A percentile compares a stretch with the other conserved stretches of the same genome.
Conservation (phyloP, 176 grass and related monocot genomes). For the Bothriochloa decipiens region DNA sequence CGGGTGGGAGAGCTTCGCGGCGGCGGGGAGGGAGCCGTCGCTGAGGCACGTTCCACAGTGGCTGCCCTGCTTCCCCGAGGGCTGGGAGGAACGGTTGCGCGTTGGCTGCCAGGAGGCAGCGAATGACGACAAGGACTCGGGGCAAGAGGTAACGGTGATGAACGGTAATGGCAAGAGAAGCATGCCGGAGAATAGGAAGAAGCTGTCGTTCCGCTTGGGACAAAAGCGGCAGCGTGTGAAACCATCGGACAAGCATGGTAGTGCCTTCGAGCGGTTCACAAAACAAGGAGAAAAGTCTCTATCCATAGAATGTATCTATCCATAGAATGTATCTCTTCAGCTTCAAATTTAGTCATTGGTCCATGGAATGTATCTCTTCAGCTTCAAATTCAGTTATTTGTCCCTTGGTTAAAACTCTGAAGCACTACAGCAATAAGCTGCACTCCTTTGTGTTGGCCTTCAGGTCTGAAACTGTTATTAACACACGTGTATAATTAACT, state of each 20-base stretch:
- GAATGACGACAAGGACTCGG: background rate
- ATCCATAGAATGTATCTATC: background rate
- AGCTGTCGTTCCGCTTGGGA: slow-evolving; percentile 46
- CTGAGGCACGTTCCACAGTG: slow-evolving; percentile 64
- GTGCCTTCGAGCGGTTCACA: background rate
- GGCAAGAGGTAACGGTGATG: background rate
- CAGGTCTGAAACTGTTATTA: background rate
- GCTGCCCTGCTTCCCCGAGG: slow-evolving; percentile 63
- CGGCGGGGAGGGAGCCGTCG: slow-evolving; percentile 40
- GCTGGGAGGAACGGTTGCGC: background rate
- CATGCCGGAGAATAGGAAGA: slow-evolving; percentile 56
- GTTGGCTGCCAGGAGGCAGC: background rate
- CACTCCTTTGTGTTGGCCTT: background rate
- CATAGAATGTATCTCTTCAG: background rate
- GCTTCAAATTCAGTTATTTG: background rate
- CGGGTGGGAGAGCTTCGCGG: slow-evolving; percentile 53
- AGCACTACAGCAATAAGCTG: background rate
- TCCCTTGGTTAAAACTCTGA: background rate
- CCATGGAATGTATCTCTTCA: background rate
- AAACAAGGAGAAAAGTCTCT: background rate
- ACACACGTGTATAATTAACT: background rate
- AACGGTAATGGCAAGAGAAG: slow-evolving; percentile 8
- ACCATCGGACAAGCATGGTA: background rate
- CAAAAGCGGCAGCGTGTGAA: slow-evolving; percentile 8
- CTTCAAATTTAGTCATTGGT: background rate